Evolutionary conservation across 257 asterid genomes (phyloP), one percentile per base, ranked within the genome.

Genomic region (Orobanche coerulescens): DNA sequence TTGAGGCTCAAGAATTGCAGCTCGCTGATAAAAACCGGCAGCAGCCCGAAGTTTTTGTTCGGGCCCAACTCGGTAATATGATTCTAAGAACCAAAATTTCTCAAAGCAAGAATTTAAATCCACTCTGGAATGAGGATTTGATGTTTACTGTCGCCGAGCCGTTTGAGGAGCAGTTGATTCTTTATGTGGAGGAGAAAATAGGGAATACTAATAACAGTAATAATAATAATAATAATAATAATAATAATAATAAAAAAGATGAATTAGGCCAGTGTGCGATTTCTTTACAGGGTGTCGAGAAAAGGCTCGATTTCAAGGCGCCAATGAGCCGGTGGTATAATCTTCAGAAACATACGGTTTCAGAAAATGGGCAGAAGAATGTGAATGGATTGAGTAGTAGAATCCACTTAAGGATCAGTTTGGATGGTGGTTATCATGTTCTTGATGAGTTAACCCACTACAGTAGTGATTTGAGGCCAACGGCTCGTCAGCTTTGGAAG

Each of bases 351-450:
- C 82, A 73, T 37, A 55, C 16, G 5, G 68, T 39, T 53, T 61
- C 71, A 0, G 82, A 75, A 18, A 80, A 78, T 42, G 94, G 95
- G 48, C 71, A 76, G 76, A 76, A 10, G 59, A 75, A 66, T 12
- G 80, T 66, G 67, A 46, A 22, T 12, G 79, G 68, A 34, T 25
- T 74, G 51, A 76, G 65, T 24, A 74, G 94, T 64, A 72, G 88
- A 83, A 66, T 92, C 65, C 98, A 86, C 61, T 54, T 84, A 74
- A 88, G 98, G 76, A 65, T 86, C 30, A 76, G 78, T 36, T 73
- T 91, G 48, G 98, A 91, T 57, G 98, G 98, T 6, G 98, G 98
- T 4, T 92, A 88, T 59, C 98, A 92, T 71, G 97, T 92, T 70
- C 95, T 92, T 69, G 98, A 92, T 62, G 98, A 92, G 76, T 66